Percentiles rank a stretch among this genome's conserved stretches.
Conservation (phyloP, 805 yeast genomes). For the Brettanomyces bruxellensis region DNA sequence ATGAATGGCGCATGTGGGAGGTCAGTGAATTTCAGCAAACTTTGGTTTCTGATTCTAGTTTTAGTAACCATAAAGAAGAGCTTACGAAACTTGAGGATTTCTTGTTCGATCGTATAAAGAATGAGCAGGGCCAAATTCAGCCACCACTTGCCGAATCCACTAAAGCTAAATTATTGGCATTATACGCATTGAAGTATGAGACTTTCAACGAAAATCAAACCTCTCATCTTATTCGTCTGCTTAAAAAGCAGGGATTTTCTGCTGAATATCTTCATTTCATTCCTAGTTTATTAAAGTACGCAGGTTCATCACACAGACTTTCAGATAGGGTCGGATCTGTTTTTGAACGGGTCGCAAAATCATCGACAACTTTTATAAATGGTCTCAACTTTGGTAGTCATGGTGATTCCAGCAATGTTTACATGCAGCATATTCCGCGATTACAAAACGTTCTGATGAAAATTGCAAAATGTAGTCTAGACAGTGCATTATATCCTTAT, state of each 20-base stretch:
- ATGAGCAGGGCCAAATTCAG: conserved; percentile 12
- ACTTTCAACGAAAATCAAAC: conserved; percentile 36
- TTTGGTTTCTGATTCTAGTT: conserved; percentile 52
- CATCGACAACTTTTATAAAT: conserved; percentile 21
- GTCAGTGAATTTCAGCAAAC: conserved; percentile 87
- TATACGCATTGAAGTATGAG: conserved; percentile 71
- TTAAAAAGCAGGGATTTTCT: conserved; percentile 28
- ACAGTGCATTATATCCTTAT: conserved; percentile 18
- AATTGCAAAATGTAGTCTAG: conserved; percentile 32
- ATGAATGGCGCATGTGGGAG: conserved; percentile 61
- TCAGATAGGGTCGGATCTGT: conserved; percentile 26
- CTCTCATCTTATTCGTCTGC: conserved; percentile 26
- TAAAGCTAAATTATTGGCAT: conserved; percentile 63
- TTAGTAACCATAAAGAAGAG: conserved; percentile 38
- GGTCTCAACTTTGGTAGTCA: conserved; percentile 26
- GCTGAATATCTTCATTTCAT: conserved; percentile 33
- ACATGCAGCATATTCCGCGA: conserved; percentile 86
- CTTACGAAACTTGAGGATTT: conserved; percentile 45
- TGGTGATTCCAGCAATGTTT: conserved; percentile 54
- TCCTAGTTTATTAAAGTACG: conserved; percentile 34
- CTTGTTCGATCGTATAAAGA: conserved; percentile 27
- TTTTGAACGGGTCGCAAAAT: conserved; percentile 16
- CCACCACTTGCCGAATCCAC: conserved; percentile 38
- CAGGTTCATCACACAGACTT: conserved; percentile 36
- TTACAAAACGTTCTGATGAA: conserved; percentile 39